phyloP scores from a whole-genome alignment of 768 basidiomycete species.

The Tricholoma sp. region DNA sequence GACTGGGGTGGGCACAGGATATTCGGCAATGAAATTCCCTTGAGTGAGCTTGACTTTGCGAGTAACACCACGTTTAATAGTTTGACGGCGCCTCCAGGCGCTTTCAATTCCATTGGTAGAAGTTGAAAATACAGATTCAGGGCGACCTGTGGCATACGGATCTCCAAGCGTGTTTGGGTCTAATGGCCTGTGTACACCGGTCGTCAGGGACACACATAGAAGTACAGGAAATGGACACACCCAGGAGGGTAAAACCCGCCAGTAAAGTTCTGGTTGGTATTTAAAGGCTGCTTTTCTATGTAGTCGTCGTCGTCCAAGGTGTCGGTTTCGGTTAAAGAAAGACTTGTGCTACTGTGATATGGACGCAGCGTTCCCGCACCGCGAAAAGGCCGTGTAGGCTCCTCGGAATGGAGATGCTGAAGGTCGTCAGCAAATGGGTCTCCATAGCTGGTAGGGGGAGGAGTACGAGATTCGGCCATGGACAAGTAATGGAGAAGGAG shows the following conservation, averaged over 20 bases:
- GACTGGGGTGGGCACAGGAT: slow-evolving; percentile 82
- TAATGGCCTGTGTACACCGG: slow-evolving; percentile 27
- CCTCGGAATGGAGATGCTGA: slow-evolving; percentile 56
- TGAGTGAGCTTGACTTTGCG: slow-evolving; percentile 90
- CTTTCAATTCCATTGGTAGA: slow-evolving; percentile 54
- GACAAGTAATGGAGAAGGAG: slow-evolving; percentile 11
- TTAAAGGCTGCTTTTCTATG: slow-evolving; percentile 74
- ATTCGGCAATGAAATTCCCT: slow-evolving; percentile 90
- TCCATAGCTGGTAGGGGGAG: slow-evolving; percentile 33
- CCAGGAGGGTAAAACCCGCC: slow-evolving; percentile 73
- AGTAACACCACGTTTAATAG: slow-evolving; percentile 88
- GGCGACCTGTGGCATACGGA: slow-evolving; percentile 49
- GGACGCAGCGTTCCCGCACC: slow-evolving; percentile 35
- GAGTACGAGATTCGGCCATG: slow-evolving; percentile 37
- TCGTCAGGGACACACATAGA: slow-evolving; percentile 5
- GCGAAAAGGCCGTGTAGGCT: slow-evolving; percentile 43
- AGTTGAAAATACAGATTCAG: slow-evolving; percentile 44
- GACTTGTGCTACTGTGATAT: slow-evolving; percentile 53
- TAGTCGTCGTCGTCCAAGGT: slow-evolving; percentile 63
- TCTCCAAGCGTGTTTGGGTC: slow-evolving; percentile 66
- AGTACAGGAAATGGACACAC: slow-evolving; percentile 35
- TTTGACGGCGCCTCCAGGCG: slow-evolving; percentile 75
- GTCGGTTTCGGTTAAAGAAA: slow-evolving; percentile 42
- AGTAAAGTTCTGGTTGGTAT: slow-evolving; percentile 45
- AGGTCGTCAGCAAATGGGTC: slow-evolving; percentile 77